Conservation (phyloP, 139 green algal species). For the Volvox africanus region DNA sequence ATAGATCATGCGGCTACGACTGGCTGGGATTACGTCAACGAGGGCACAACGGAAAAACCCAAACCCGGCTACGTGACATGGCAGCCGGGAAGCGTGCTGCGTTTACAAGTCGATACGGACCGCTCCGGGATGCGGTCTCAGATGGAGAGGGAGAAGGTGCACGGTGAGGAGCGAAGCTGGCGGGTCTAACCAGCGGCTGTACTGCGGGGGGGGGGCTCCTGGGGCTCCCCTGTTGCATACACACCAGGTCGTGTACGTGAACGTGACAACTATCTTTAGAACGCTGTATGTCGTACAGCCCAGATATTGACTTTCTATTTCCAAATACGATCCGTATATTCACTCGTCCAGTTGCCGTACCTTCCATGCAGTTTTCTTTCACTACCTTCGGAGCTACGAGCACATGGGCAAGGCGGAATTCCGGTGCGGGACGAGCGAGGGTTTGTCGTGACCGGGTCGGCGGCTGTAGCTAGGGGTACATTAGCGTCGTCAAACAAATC, state of each 20-base stretch:
- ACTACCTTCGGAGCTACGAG: slow-evolving; percentile 30
- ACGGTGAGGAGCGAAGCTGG: neutral
- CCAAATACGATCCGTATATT: neutral
- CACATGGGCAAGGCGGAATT: slow-evolving; percentile 25
- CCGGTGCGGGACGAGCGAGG: no score
- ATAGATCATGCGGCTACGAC: neutral
- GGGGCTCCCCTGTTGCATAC: no score
- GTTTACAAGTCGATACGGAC: neutral
- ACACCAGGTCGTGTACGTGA: neutral
- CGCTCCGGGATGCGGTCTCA: neutral
- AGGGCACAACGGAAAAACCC: slow-evolving; percentile 46
- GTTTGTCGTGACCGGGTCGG: no score
- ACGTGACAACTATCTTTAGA: neutral
- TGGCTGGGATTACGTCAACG: slow-evolving; percentile 43
- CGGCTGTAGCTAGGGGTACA: no score
- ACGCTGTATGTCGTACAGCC: no score
- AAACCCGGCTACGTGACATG: slow-evolving; percentile 45
- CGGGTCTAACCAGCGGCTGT: no score
- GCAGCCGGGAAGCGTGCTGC: neutral
- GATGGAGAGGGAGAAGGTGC: neutral
- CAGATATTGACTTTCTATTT: neutral
- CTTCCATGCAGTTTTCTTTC: slow-evolving; percentile 14
- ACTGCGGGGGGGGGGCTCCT: no score
- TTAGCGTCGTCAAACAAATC: no score
- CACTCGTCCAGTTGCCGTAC: neutral